Conservation (phyloP, 2,329 filamentous ascomycete species). For the Aureobasidium melanogenum region DNA sequence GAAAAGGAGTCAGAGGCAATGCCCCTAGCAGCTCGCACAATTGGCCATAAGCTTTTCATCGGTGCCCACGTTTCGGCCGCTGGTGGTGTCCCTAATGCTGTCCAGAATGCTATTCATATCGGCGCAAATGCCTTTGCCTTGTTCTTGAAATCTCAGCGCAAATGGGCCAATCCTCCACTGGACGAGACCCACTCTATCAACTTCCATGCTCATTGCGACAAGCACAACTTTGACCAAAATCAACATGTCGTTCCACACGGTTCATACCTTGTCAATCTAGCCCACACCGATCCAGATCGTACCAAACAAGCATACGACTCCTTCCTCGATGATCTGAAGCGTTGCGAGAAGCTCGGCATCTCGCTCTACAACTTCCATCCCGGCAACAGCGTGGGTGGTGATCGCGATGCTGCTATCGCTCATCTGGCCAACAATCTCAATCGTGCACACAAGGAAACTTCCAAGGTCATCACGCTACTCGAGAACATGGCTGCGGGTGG, state of each 20-base stretch:
- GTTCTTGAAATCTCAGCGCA: conserved; percentile 92
- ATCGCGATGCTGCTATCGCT: conserved; percentile 59
- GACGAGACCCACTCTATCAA: conserved; percentile 55
- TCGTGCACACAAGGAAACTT: conserved; percentile 59
- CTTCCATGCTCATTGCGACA: conserved; percentile 60
- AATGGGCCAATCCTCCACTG: conserved; percentile 80
- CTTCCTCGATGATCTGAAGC: conserved; percentile 79
- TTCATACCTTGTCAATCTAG: conserved; percentile 93
- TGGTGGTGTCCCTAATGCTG: conserved; percentile 83
- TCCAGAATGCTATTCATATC: conserved; percentile 39
- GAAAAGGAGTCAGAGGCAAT: conserved; percentile 48
- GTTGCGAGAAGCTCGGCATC: conserved; percentile 82
- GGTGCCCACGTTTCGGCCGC: conserved; percentile 88
- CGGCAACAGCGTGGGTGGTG: conserved; percentile 62
- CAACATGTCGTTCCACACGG: conserved; percentile 82
- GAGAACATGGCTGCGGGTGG: conserved; percentile 94
- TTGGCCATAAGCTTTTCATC: conserved; percentile 69
- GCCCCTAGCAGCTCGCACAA: conserved; percentile 62
- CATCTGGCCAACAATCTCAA: conserved; percentile 80
- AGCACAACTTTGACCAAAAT: conserved; percentile 61
- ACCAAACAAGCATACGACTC: conserved; percentile 75
- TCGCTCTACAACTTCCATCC: conserved; percentile 97
- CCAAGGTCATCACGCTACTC: conserved; percentile 73
- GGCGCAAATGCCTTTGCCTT: conserved; percentile 87
- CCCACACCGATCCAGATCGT: conserved; percentile 70